Conservation (phyloP, 441 rosid genomes). For the Sinapis alba region DNA sequence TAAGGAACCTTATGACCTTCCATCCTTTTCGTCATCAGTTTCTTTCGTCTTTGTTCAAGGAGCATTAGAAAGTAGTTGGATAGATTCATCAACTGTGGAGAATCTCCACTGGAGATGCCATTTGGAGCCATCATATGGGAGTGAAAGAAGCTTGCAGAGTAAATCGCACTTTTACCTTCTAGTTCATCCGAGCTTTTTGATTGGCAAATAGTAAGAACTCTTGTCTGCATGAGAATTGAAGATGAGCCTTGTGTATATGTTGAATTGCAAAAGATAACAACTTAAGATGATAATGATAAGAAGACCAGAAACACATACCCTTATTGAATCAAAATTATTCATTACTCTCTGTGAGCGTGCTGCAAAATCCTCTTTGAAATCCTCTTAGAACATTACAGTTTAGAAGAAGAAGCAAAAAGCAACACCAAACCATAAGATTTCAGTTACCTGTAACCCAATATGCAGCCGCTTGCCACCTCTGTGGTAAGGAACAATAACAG, state of each 20-base stretch:
- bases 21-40: constrained; percentile 51
- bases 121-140: constrained; percentile 3
- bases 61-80: not conserved
- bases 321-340: constrained; percentile 55
- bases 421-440: constrained; percentile 4
- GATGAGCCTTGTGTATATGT: constrained; percentile 3
- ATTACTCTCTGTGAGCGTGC: constrained; percentile 73
- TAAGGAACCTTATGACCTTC: constrained; percentile 69
- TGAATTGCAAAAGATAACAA: constrained; percentile 4
- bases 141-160: constrained; percentile 3
- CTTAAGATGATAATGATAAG: constrained; percentile 13
- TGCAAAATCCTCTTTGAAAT: constrained; percentile 79
- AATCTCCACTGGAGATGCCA: too few relatives aligned
- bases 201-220: constrained; percentile 85
- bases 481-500: constrained; percentile 93
- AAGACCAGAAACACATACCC: constrained; percentile 50
- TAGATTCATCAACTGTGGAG: not conserved
- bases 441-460: constrained; percentile 79
- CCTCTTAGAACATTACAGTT: constrained; percentile 45
- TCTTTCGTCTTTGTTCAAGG: constrained; percentile 53
- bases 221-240: constrained; percentile 51
- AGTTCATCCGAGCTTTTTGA: constrained; percentile 52
- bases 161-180: constrained; percentile 54
- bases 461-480: constrained; percentile 98
- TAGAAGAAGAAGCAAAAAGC: not conserved